Conservation (phyloP, 129 eudicot genomes). For the Ambrosia trifida region DNA sequence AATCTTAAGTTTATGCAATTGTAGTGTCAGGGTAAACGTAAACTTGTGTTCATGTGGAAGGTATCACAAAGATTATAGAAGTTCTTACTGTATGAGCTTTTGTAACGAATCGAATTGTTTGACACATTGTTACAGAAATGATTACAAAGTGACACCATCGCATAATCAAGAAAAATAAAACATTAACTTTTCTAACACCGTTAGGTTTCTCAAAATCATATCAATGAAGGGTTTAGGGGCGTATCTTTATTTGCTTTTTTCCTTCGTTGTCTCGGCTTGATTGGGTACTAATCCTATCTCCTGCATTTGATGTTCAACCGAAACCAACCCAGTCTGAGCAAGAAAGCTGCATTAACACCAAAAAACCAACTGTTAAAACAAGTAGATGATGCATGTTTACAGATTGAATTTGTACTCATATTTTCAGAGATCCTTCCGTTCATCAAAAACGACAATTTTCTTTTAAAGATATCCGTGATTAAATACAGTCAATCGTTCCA, state of each 20-base stretch:
- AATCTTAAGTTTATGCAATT: not conserved
- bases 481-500: no score
- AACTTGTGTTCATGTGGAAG: not conserved
- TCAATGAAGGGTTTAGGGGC: not conserved
- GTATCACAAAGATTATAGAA: not conserved
- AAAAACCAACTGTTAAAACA: constrained; percentile 11
- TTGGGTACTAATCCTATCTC: constrained; percentile 72
- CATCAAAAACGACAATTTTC: not conserved
- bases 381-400: not conserved
- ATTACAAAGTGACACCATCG: not conserved
- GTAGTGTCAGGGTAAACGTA: not conserved
- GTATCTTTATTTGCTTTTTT: constrained; percentile 42
- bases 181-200: not conserved
- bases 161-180: not conserved
- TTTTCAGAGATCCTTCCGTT: not conserved
- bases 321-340: constrained; percentile 89
- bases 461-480: no score
- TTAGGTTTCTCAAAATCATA: not conserved
- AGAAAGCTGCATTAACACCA: constrained; percentile 66
- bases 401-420: not conserved
- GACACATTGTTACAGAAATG: not conserved
- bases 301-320: constrained; percentile 88
- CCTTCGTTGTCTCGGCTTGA: constrained; percentile 35
- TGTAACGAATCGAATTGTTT: not conserved
- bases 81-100: not conserved